phyloP scores from a whole-genome alignment of 1,284 basidiomycete genomes.

The Mycena citricolor region DNA sequence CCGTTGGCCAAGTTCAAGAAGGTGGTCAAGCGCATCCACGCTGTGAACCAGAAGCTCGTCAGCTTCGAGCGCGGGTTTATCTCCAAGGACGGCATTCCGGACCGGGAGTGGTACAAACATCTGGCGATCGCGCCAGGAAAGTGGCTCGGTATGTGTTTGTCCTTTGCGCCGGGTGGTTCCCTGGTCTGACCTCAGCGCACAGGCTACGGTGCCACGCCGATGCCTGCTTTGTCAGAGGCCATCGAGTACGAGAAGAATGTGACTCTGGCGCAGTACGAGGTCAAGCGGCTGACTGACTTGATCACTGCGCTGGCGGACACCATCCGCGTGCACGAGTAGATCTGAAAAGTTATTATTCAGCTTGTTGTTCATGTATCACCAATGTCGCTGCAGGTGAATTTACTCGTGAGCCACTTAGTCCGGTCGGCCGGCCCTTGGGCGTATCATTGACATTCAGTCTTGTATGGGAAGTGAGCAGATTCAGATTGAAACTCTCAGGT shows the following conservation, averaged over 20 bases:
- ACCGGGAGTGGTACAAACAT: conserved; percentile 82
- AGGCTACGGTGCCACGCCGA: conserved; percentile 86
- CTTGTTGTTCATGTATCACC: too few species aligned
- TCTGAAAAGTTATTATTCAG: too few species aligned
- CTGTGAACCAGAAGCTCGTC: conserved; percentile 70
- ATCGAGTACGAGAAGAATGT: conserved; percentile 68
- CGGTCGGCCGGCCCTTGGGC: too few species aligned
- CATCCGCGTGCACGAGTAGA: conserved; percentile 9
- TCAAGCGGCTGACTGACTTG: conserved; percentile 45
- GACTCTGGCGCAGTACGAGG: conserved; percentile 62
- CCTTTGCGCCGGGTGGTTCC: too few species aligned
- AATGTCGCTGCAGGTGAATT: too few species aligned
- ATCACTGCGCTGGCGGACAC: conserved; percentile 7
- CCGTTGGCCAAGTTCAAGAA: conserved; percentile 52
- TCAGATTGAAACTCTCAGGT: too few species aligned
- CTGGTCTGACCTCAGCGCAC: too few species aligned
- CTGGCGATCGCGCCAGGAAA: conserved; percentile 88
- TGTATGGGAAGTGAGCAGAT: too few species aligned
- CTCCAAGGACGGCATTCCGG: conserved; percentile 69
- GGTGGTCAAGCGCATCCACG: conserved; percentile 62
- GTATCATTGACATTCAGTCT: too few species aligned
- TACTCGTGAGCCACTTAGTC: too few species aligned
- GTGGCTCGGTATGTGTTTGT: conserved; percentile 68
- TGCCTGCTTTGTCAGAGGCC: conserved; percentile 83
- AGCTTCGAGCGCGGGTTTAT: conserved; percentile 87